phyloP scores from a whole-genome alignment of 768 basidiomycete genomes.

The Favolaschia claudopus region DNA sequence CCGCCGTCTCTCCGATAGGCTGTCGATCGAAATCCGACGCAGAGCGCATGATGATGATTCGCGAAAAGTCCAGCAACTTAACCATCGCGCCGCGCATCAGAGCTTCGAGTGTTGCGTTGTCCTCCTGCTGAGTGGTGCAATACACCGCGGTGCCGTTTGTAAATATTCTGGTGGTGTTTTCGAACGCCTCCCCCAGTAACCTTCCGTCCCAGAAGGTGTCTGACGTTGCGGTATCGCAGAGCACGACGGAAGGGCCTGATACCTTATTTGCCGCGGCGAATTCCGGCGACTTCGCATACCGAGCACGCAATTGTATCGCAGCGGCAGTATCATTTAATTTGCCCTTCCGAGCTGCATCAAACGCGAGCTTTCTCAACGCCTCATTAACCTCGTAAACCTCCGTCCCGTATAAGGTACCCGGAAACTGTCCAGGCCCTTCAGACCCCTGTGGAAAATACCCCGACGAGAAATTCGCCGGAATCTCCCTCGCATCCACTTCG shows the following conservation, averaged over 20 bases:
- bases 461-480: slow-evolving; percentile 40
- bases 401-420: slow-evolving; percentile 35
- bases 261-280: slow-evolving; percentile 34
- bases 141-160: slow-evolving; percentile 42
- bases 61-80: slow-evolving; percentile 44
- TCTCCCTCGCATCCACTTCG: slow-evolving; percentile 50
- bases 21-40: slow-evolving; percentile 42
- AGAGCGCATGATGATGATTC: slow-evolving; percentile 47
- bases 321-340: slow-evolving; percentile 10
- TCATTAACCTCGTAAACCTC: slow-evolving; percentile 47
- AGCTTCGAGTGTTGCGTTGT: slow-evolving; percentile 48
- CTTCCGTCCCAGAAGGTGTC: slow-evolving; percentile 43
- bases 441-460: slow-evolving; percentile 44
- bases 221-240: slow-evolving; percentile 38
- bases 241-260: slow-evolving; percentile 32
- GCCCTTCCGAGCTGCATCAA: slow-evolving; percentile 36
- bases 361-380: slow-evolving; percentile 32
- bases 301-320: slow-evolving; percentile 15
- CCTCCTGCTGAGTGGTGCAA: slow-evolving; percentile 48
- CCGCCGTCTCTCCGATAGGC: slow-evolving; percentile 26
- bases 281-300: slow-evolving; percentile 18
- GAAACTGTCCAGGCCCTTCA: slow-evolving; percentile 31
- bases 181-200: slow-evolving; percentile 41
- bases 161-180: slow-evolving; percentile 29
- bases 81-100: slow-evolving; percentile 43